Percentiles rank a stretch among this genome's conserved stretches.
Conservation (phyloP, 805 yeast genomes). For the Yarrowia keelungensis region DNA sequence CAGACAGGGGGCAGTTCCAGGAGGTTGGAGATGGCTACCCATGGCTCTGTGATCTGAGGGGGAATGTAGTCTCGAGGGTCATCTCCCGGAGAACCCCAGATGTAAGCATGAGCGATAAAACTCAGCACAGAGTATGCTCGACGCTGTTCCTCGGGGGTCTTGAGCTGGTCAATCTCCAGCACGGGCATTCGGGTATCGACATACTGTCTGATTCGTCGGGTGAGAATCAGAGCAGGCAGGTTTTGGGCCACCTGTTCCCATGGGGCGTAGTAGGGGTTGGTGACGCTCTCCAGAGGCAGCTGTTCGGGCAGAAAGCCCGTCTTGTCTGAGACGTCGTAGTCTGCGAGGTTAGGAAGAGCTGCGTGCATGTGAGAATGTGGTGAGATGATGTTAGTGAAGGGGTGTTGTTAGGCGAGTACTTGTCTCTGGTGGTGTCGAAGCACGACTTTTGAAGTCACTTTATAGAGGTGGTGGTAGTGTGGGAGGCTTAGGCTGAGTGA, state of each 20-base stretch:
- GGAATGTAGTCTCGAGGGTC: conserved; percentile 71
- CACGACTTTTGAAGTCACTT: conserved; percentile 25
- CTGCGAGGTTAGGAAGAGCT: conserved; percentile 59
- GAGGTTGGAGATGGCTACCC: conserved; percentile 61
- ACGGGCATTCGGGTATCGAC: conserved; percentile 67
- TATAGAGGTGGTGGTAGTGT: conserved; percentile 20
- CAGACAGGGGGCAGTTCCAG: conserved; percentile 85
- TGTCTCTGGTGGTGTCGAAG: not conserved
- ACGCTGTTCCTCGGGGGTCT: conserved; percentile 61
- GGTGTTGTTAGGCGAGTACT: no score
- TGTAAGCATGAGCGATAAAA: conserved; percentile 84
- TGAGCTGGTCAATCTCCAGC: conserved; percentile 58
- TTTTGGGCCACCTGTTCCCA: conserved; percentile 78
- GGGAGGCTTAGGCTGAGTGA: conserved; percentile 6
- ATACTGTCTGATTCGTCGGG: conserved; percentile 64
- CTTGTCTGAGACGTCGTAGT: conserved; percentile 71
- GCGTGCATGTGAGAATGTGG: conserved; percentile 43
- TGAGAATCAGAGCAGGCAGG: conserved; percentile 75
- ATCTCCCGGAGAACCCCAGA: conserved; percentile 75
- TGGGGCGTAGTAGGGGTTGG: conserved; percentile 66
- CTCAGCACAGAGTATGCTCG: conserved; percentile 83
- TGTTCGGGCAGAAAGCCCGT: conserved; percentile 82
- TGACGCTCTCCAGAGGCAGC: conserved; percentile 66
- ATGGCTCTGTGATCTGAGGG: conserved; percentile 70
- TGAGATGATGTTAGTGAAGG: not conserved